These are phyloP conservation scores for Kwoniella dejecticola DNA, from an alignment of 768 basidiomycete genomes.

Conservation along the genomic window DNA sequence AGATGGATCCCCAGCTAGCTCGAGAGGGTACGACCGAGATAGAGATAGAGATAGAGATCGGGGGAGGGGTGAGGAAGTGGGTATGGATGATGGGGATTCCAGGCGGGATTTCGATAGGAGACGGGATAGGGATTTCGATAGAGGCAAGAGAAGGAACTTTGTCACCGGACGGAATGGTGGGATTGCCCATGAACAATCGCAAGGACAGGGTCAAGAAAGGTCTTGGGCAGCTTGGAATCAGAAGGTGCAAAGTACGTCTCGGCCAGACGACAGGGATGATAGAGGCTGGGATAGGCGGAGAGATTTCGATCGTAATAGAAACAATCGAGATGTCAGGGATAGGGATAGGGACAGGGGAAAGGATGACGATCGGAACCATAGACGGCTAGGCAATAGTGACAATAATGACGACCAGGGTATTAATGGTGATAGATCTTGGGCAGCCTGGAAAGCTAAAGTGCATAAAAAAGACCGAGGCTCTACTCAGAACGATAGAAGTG, in stretches of 20 bases:
- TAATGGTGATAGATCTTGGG: constrained; percentile 15
- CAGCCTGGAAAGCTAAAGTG: constrained; percentile 29
- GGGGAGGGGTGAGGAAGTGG: background rate
- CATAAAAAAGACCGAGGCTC: background rate
- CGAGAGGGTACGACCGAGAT: constrained; percentile 12
- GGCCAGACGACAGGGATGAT: constrained; percentile 2
- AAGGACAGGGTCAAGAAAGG: background rate
- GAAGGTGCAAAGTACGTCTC: constrained; percentile 10
- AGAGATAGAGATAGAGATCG: constrained; percentile 1
- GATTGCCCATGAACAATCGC: background rate
- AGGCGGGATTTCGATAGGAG: background rate
- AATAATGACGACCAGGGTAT: constrained; percentile 13
- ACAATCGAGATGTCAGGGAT: constrained; percentile 18
- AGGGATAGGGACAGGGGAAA: constrained; percentile 1
- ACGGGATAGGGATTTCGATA: constrained; percentile 19
- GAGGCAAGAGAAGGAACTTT: background rate
- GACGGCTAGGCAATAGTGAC: background rate
- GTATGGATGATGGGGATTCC: background rate
- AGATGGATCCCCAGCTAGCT: background rate
- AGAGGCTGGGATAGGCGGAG: constrained; percentile 6
- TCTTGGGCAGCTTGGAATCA: constrained; percentile 24
- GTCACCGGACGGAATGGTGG: background rate
- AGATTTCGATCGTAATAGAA: constrained; percentile 15
- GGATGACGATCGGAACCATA: background rate
- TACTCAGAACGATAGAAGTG: background rate